Base-by-base conservation (phyloP, 768 basidiomycete genomes). In the Pisolithus tinctorius region DNA sequence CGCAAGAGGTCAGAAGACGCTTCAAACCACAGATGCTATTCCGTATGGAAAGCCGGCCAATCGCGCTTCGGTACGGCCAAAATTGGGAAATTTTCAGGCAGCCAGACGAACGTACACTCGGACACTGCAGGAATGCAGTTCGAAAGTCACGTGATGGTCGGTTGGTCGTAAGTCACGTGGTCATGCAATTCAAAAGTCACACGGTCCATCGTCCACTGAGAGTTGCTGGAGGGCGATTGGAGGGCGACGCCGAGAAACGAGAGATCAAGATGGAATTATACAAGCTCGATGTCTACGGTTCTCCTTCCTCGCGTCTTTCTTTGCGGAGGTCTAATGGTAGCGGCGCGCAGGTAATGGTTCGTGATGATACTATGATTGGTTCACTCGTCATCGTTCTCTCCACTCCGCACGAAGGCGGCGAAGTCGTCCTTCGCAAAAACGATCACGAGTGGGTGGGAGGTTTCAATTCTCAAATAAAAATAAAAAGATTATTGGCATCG, bases 371-470 rank as follows among this genome's bases (percentile, higher is more conserved):
- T 26, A 79, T 80, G 72, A 74, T 82, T 36, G 79, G 75, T 1
- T 79, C 79, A 1, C 69, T 83, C 9, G 73, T 80, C 1, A 55
- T 81, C 31, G 68, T 76, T n/a, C 69, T 78, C 46, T 78, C 79
- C 16, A 73, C 74, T 1, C 25, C 56, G 0, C 74, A 81, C 54
- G 64, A 74, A 50, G 79, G 78, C 1, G 79, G 34, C 4, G 34
- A 14, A 34, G 13, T 34, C 34, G 11, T 34, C 34, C 34, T 34
- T 34, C 13, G 34, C 34, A 4, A 34, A 13, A 34, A 14, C 4
- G 34, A 34, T 5, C 34, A 34, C 34, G 34, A 34, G 3, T 34
- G 34, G 34, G 34, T 13, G 34, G 34, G 74, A 38, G 73, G 77
- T 51, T 71, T 74, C 7, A 59, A 20, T 20, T 20, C 1, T 20